Evolutionary conservation across 1,284 basidiomycete species (phyloP).

Genomic region (Leucoagaricus sp.): DNA sequence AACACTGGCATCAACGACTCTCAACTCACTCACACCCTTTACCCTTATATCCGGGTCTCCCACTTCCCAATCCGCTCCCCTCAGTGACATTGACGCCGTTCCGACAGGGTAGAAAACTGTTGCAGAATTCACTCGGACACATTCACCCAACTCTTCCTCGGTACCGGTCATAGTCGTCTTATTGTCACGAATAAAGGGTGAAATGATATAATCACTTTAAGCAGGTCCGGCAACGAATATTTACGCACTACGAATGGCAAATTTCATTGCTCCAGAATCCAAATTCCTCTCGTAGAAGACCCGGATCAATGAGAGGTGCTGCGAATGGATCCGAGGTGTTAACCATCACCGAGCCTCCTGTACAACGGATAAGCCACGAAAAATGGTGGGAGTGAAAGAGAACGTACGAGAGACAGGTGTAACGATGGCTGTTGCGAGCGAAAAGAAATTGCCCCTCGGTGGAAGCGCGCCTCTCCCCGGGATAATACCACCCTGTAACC

Average conservation of each 20-base stretch:
- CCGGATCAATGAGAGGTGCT: conserved; percentile 18
- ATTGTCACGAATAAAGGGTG: conserved; percentile 12
- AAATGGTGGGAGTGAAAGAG: not conserved
- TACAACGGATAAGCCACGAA: not conserved
- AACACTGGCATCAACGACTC: conserved; percentile 50
- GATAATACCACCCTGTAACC: not conserved
- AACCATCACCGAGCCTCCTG: conserved; percentile 16
- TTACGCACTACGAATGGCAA: conserved; percentile 15
- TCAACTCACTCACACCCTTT: conserved; percentile 41
- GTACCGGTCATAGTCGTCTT: conserved; percentile 2
- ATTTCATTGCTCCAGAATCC: conserved; percentile 16
- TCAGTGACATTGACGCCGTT: conserved; percentile 16
- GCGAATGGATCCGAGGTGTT: conserved; percentile 14
- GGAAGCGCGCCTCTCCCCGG: not conserved
- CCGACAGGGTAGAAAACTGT: conserved; percentile 17
- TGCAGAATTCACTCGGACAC: conserved; percentile 6
- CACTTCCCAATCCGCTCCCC: conserved; percentile 33
- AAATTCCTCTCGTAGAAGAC: conserved; percentile 1
- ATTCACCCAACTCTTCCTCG: conserved; percentile 14
- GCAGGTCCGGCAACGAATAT: conserved; percentile 18
- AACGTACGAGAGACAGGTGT: conserved; percentile 9
- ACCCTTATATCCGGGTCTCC: conserved; percentile 45
- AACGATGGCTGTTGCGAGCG: not conserved
- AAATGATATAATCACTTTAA: conserved; percentile 21
- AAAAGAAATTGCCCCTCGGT: not conserved